A percentile compares a stretch with the other conserved stretches of the same genome.
These are phyloP conservation scores for Penicillium sp. DNA, from an alignment of 2,329 filamentous ascomycete species.

Conservation along the genomic window DNA sequence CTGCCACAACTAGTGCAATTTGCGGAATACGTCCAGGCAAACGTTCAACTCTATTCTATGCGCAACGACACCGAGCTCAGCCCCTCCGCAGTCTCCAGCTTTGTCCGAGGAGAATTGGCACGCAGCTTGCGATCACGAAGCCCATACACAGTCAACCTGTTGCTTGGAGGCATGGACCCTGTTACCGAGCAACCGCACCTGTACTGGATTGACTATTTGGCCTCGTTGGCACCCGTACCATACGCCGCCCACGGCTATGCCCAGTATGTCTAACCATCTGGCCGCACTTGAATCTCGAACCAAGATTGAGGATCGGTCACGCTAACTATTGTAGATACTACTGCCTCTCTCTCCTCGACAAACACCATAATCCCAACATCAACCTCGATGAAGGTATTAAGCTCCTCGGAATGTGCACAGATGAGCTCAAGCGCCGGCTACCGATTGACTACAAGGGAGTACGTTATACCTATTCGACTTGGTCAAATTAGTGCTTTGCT, in stretches of 20 bases:
- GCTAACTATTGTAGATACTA: conserved; percentile 67
- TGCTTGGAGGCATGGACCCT: conserved; percentile 89
- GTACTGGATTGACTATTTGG: conserved; percentile 98
- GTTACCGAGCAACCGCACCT: conserved; percentile 87
- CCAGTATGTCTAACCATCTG: conserved; percentile 60
- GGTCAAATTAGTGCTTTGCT: conserved; percentile 3
- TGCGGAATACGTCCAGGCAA: conserved; percentile 98
- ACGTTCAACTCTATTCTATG: conserved; percentile 97
- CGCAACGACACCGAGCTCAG: conserved; percentile 91
- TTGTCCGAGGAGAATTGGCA: conserved; percentile 90
- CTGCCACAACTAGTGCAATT: conserved; percentile 72
- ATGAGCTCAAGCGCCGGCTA: conserved; percentile 93
- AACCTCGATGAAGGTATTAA: conserved; percentile 84
- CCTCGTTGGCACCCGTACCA: conserved; percentile 78
- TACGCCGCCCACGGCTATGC: conserved; percentile 98
- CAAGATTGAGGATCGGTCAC: conserved; percentile 9
- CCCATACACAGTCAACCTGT: conserved; percentile 94
- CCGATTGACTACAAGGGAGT: conserved; percentile 99
- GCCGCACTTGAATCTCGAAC: neutral
- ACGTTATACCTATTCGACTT: conserved; percentile 32
- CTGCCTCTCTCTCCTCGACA: conserved; percentile 94
- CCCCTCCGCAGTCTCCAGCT: conserved; percentile 83
- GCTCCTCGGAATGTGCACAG: conserved; percentile 89
- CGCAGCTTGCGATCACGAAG: conserved; percentile 84
- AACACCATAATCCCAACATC: conserved; percentile 97